phyloP scores from a whole-genome alignment of 129 eudicot genomes.

The Gnaphalium uliginosum region DNA sequence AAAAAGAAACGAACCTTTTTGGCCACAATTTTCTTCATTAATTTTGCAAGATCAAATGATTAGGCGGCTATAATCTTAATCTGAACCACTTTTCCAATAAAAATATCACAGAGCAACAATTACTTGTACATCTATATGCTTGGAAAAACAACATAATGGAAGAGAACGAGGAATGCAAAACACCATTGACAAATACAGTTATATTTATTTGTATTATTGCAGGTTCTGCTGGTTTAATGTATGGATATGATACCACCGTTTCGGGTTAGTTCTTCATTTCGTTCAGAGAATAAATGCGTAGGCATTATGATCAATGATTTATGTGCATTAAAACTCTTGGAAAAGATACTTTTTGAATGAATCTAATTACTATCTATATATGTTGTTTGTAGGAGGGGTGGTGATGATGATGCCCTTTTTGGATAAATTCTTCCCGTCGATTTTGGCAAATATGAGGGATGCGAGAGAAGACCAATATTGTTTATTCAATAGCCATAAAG shows the following conservation, averaged over 20 bases:
- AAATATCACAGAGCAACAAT: too few species aligned
- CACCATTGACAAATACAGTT: constrained; percentile 39
- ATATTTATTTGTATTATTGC: constrained; percentile 38
- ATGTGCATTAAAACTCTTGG: too few species aligned
- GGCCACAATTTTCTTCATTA: too few species aligned
- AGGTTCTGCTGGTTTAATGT: constrained; percentile 46
- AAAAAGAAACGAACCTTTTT: not conserved
- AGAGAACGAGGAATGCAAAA: constrained; percentile 26
- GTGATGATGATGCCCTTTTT: constrained; percentile 46
- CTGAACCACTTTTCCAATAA: not conserved
- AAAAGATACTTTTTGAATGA: not conserved
- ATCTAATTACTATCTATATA: not conserved
- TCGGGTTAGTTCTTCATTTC: constrained; percentile 23
- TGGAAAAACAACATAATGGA: constrained; percentile 21
- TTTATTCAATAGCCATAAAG: constrained; percentile 34
- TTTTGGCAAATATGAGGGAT: constrained; percentile 32
- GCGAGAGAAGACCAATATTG: constrained; percentile 40
- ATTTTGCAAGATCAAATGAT: too few species aligned
- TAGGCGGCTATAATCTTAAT: too few species aligned
- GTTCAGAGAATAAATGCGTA: not conserved
- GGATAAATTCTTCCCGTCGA: constrained; percentile 41
- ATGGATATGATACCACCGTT: constrained; percentile 44
- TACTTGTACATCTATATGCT: constrained; percentile 8
- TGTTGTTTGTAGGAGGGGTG: constrained; percentile 45
- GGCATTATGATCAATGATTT: not conserved